Evolutionary conservation across 169 alveolate species (phyloP), one percentile per base, ranked within the genome.

Genomic region (Eimeria sp.): DNA sequence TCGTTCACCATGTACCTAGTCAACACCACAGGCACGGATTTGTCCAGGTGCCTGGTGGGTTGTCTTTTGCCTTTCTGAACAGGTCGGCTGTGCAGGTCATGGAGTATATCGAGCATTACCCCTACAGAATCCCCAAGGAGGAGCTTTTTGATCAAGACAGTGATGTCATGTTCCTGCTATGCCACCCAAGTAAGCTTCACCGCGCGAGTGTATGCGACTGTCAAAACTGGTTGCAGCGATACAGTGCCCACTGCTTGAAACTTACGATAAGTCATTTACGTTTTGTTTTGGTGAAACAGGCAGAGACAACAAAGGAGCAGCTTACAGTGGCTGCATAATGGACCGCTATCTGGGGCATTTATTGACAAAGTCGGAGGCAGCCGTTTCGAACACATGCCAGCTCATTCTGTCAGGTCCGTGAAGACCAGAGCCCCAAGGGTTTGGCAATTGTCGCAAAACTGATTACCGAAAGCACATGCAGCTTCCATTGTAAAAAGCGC

Each of bases 71-170:
- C 60, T n/a, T 49, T 62, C 43, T 30, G 80, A 85, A 37, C 91
- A 91, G 95, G 90, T 91, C 95, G 11, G 95, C 83, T 25, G 10
- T 64, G 76, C 95, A 91, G 58, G 91, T 78, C 25, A 82, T 91
- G 90, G 95, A 91, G 85, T 91, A 91, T 72, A 77, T 91, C 43
- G 90, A 91, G 85, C 95, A 91, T 43, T 91, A 91, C 74, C 91
- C 95, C 71, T 54, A 33, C 78, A 74, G 88, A 64, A 60, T 76
- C 43, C 77, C 95, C 1, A 82, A 14, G 23, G 95, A 82, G 68
- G 72, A 91, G 49, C 74, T 91, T 58, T 60, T 91, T 40, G 62
- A 80, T 52, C 95, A 82, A 43, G 95, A 91, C 68, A 83, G 95
- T 13, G 95, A 91, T 30, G 58, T 91, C 56, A 71, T 83, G 14